phyloP scores from a whole-genome alignment of 2,329 filamentous ascomycete genomes.

The Chaetomium olivaceum region DNA sequence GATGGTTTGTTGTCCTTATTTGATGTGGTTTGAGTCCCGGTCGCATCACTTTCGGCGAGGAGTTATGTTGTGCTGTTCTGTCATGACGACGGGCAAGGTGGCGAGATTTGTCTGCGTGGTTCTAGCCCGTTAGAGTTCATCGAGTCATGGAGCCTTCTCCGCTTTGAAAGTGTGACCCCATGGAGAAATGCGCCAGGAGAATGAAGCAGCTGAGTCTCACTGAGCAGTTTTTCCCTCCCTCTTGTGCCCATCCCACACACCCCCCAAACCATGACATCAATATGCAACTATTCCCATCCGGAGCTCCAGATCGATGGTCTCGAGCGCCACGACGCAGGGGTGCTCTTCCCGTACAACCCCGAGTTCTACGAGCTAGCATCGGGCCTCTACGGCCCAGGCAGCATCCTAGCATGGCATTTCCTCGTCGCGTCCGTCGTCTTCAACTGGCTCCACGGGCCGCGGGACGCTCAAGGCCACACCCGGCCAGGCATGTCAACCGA shows the following conservation, averaged over 20 bases:
- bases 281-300: not conserved
- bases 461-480: not conserved
- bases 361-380: not conserved
- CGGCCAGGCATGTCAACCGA: not conserved
- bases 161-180: too few species aligned
- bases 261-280: not conserved
- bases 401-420: not conserved
- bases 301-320: not conserved
- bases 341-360: not conserved
- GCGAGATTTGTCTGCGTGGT: not conserved
- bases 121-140: not conserved
- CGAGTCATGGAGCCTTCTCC: too few species aligned
- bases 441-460: not conserved
- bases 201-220: not conserved
- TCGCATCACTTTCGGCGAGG: not conserved
- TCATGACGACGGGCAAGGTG: not conserved
- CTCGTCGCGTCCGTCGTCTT: not conserved
- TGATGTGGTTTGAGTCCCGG: not conserved
- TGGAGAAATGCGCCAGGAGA: too few species aligned
- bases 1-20: not conserved
- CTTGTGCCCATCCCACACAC: not conserved
- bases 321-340: not conserved
- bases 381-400: not conserved
- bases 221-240: not conserved
- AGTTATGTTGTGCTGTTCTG: not conserved